Percentiles rank a stretch among this genome's conserved stretches.
These are phyloP conservation scores for Leccinum insigne DNA, from an alignment of 1,284 basidiomycete genomes.

Conservation along the genomic window DNA sequence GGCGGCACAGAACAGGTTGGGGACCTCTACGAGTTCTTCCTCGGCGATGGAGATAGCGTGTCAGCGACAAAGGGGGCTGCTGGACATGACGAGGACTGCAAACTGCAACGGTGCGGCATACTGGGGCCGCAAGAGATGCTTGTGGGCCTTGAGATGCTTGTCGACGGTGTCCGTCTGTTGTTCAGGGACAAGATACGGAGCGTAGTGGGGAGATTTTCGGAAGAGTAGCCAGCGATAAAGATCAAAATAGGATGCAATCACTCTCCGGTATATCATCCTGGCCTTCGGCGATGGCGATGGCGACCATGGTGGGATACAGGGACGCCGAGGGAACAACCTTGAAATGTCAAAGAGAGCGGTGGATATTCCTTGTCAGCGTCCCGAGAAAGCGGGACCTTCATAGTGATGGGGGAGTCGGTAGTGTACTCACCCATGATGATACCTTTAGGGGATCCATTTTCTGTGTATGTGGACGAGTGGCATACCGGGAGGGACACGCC, in stretches of 20 bases:
- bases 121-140: conserved; percentile 56
- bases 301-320: conserved; percentile 44
- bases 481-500: too few species aligned
- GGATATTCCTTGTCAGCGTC: too few species aligned
- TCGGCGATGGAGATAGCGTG: conserved; percentile 47
- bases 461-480: too few species aligned
- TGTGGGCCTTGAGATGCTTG: conserved; percentile 44
- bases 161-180: conserved; percentile 37
- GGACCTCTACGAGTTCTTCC: conserved; percentile 49
- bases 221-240: conserved; percentile 44
- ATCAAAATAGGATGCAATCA: conserved; percentile 40
- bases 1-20: conserved; percentile 41
- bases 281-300: conserved; percentile 37
- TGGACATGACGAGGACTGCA: conserved; percentile 42
- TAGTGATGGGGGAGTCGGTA: too few species aligned
- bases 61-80: conserved; percentile 28
- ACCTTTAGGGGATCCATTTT: too few species aligned
- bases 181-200: conserved; percentile 49
- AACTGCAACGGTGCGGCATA: conserved; percentile 47
- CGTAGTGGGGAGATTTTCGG: conserved; percentile 53
- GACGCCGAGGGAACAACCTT: conserved; percentile 44
- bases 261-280: conserved; percentile 25
- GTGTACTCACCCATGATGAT: too few species aligned
- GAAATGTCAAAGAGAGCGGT: conserved; percentile 46
- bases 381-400: too few species aligned